Percentiles rank a stretch among this genome's conserved stretches.
Evolutionary conservation across 352 stramenopile species (phyloP).

Genomic region (Pythium periplocum): DNA sequence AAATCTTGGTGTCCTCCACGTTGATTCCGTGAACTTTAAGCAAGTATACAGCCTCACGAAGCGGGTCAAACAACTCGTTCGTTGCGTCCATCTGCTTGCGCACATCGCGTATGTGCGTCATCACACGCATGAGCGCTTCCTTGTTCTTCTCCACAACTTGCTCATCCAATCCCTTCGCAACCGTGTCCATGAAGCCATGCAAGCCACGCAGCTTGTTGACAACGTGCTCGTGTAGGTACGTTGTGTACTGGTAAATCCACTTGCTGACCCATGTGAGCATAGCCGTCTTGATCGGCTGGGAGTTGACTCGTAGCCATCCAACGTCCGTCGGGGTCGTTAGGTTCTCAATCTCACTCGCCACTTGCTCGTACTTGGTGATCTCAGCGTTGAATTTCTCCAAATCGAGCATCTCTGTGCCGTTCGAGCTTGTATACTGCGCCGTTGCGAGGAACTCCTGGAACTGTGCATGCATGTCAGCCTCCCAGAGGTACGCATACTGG

Average conservation of each 20-base stretch:
- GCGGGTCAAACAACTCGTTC: slow-evolving; percentile 92
- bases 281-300: slow-evolving; percentile 95
- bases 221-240: slow-evolving; percentile 91
- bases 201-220: slow-evolving; percentile 84
- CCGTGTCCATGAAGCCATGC: slow-evolving; percentile 92
- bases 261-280: slow-evolving; percentile 95
- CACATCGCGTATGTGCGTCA: slow-evolving; percentile 94
- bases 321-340: slow-evolving; percentile 90
- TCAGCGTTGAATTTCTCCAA: slow-evolving; percentile 94
- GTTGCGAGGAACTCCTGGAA: slow-evolving; percentile 92
- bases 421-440: slow-evolving; percentile 50
- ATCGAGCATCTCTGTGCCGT: slow-evolving; percentile 88
- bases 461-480: slow-evolving; percentile 88
- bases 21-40: slow-evolving; percentile 93
- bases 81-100: slow-evolving; percentile 91
- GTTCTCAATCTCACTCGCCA: slow-evolving; percentile 88
- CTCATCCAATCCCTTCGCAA: slow-evolving; percentile 87
- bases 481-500: slow-evolving; percentile 95
- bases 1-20: slow-evolving; percentile 87
- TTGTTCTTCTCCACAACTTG: slow-evolving; percentile 91
- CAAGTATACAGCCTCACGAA: slow-evolving; percentile 92
- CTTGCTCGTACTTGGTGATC: slow-evolving; percentile 95
- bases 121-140: slow-evolving; percentile 95
- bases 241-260: slow-evolving; percentile 96
- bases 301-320: slow-evolving; percentile 97